phyloP scores from a whole-genome alignment of 805 yeast species.

The Ogataea neopini region DNA sequence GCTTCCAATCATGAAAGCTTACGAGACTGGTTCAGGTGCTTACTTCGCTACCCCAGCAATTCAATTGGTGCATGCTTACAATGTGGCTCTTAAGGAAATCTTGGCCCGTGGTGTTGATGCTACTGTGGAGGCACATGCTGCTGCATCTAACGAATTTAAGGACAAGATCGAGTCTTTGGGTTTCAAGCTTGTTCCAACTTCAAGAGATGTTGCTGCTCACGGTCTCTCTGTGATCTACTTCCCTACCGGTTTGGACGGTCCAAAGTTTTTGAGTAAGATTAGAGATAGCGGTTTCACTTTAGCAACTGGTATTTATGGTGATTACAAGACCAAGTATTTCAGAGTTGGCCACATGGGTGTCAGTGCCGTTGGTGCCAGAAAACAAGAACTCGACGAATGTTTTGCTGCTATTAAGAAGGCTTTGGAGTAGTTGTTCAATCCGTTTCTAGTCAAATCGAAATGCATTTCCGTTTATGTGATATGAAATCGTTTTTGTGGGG shows the following conservation, averaged over 20 bases:
- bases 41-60: conserved; percentile 98
- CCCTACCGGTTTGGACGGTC: conserved; percentile 72
- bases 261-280: conserved; percentile 59
- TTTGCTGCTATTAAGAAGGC: conserved; percentile 47
- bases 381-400: conserved; percentile 55
- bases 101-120: conserved; percentile 50
- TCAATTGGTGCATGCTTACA: conserved; percentile 79
- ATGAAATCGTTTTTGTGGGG: neutral
- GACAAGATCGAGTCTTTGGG: conserved; percentile 56
- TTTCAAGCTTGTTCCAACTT: conserved; percentile 64
- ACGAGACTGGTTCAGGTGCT: conserved; percentile 75
- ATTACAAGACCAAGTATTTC: conserved; percentile 77
- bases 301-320: conserved; percentile 90
- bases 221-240: conserved; percentile 85
- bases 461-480: neutral
- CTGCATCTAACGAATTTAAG: conserved; percentile 68
- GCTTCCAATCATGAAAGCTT: conserved; percentile 85
- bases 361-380: conserved; percentile 57
- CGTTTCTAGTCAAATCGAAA: conserved; percentile 41
- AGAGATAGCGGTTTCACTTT: conserved; percentile 69
- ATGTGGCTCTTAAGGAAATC: conserved; percentile 73
- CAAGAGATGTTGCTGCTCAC: conserved; percentile 68
- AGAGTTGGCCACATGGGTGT: conserved; percentile 97
- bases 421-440: conserved; percentile 35
- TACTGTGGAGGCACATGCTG: conserved; percentile 63